Evolutionary conservation across 73 alveolate genomes (phyloP).

Genomic region (Vitrella brassicaformis): DNA sequence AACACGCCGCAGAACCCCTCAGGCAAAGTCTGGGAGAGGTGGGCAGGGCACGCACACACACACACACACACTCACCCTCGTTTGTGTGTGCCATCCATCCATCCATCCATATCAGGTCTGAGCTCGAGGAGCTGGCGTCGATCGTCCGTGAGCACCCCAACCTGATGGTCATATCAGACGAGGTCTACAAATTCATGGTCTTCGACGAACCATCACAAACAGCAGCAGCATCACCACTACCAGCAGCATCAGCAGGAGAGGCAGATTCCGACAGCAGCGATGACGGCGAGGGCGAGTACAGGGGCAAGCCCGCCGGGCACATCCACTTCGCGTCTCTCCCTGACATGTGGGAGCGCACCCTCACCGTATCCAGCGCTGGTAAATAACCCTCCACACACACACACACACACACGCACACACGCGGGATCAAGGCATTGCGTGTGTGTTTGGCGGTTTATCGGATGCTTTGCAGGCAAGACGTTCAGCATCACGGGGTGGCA

Average conservation of each 20-base stretch:
- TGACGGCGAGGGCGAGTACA: neutral
- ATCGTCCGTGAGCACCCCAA: conserved; percentile 55
- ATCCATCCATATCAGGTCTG: too few relatives aligned
- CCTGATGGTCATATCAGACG: conserved; percentile 56
- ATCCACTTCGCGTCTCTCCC: conserved; percentile 52
- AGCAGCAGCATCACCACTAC: too few relatives aligned
- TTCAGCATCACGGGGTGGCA: conserved; percentile 71
- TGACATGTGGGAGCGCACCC: conserved; percentile 54
- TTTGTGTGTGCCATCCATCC: too few relatives aligned
- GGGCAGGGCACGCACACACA: too few relatives aligned
- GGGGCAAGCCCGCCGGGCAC: conserved; percentile 31
- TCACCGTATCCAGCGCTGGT: conserved; percentile 53
- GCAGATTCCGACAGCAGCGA: neutral
- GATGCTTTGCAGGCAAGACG: conserved; percentile 34
- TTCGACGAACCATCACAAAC: conserved; percentile 40
- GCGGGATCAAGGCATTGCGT: too few relatives aligned
- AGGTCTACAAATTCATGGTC: conserved; percentile 64
- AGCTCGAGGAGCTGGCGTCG: conserved; percentile 40
- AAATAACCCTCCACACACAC: too few relatives aligned
- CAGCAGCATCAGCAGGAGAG: too few relatives aligned
- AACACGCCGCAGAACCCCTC: conserved; percentile 68
- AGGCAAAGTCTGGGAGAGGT: conserved; percentile 50
- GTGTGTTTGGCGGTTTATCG: neutral
- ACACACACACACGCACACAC: too few relatives aligned
- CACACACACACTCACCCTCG: too few relatives aligned